These are phyloP conservation scores for Eleusine indica DNA, from an alignment of 176 grass and related monocot genomes.

Conservation along the genomic window DNA sequence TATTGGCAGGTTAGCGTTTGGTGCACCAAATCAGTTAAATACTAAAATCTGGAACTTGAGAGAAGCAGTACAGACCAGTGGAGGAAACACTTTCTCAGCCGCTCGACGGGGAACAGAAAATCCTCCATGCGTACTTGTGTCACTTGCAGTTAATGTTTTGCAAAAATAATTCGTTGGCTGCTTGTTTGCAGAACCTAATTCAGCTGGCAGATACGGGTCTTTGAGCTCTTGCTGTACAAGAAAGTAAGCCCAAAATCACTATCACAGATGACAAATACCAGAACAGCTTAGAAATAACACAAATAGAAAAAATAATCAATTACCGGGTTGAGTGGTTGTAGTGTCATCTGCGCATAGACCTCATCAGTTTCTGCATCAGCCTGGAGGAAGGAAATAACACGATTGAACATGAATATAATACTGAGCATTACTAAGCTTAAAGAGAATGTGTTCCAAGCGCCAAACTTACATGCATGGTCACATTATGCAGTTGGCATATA, in stretches of 20 bases:
- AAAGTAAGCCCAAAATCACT: slow-evolving; percentile 40
- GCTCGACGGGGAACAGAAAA: slow-evolving; percentile 99
- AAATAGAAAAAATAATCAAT: slow-evolving; percentile 33
- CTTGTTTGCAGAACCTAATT: slow-evolving; percentile 84
- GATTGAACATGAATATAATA: slow-evolving; percentile 21
- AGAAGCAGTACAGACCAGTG: slow-evolving; percentile 62
- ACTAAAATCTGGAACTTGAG: slow-evolving; percentile 13
- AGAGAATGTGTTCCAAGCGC: neutral
- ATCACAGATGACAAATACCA: slow-evolving; percentile 5
- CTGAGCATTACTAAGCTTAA: neutral
- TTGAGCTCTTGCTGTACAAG: slow-evolving; percentile 92
- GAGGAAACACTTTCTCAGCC: slow-evolving; percentile 98
- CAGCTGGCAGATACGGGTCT: slow-evolving; percentile 86
- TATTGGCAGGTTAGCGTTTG: slow-evolving; percentile 31
- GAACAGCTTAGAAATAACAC: neutral
- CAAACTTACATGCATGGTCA: slow-evolving; percentile 94
- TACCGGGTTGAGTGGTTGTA: slow-evolving; percentile 92
- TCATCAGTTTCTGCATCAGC: slow-evolving; percentile 95
- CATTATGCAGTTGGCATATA: slow-evolving; percentile 95
- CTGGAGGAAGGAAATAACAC: slow-evolving; percentile 45
- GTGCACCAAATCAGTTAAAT: slow-evolving; percentile 13
- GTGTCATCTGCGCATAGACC: slow-evolving; percentile 97
- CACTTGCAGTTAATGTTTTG: slow-evolving; percentile 97
- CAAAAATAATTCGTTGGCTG: slow-evolving; percentile 99
- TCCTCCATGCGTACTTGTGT: slow-evolving; percentile 98